phyloP scores from a whole-genome alignment of 75 land plant genomes.

The Sequoia sempervirens region DNA sequence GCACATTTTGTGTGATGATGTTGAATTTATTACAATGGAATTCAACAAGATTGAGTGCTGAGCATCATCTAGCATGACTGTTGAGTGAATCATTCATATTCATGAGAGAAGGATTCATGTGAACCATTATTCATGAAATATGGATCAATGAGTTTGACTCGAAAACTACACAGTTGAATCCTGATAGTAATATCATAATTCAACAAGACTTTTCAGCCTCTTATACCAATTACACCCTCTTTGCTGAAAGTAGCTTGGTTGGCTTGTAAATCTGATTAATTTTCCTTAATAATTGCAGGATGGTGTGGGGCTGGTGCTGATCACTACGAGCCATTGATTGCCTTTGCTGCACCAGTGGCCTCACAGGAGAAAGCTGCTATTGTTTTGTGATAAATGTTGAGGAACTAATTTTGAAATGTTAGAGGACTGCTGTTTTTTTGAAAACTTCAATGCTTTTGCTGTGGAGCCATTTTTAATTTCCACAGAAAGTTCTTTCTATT shows the following conservation, averaged over 20 bases:
- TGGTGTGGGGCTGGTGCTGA: conserved; percentile 97
- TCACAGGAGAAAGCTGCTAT: conserved; percentile 62
- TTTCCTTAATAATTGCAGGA: conserved; percentile 30
- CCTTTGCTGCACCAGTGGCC: conserved; percentile 33
- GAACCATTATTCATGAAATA: too few species aligned
- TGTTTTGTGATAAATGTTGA: conserved; percentile 29
- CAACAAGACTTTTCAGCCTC: not conserved
- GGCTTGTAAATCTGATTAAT: not conserved
- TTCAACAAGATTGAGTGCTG: too few species aligned
- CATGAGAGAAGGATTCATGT: too few species aligned
- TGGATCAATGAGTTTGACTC: too few species aligned
- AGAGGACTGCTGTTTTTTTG: not conserved
- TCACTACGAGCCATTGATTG: conserved; percentile 82
- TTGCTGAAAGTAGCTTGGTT: not conserved
- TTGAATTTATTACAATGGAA: not conserved
- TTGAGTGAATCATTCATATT: too few species aligned
- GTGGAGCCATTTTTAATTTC: not conserved
- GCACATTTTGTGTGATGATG: not conserved
- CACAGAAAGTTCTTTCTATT: not conserved
- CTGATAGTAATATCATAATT: too few species aligned
- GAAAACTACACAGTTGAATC: too few species aligned
- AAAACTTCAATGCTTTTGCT: not conserved
- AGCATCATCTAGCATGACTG: too few species aligned
- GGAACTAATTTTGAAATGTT: not conserved
- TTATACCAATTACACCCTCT: not conserved